phyloP scores from a whole-genome alignment of 2,329 filamentous ascomycete species.

The Colletotrichum camelliae region DNA sequence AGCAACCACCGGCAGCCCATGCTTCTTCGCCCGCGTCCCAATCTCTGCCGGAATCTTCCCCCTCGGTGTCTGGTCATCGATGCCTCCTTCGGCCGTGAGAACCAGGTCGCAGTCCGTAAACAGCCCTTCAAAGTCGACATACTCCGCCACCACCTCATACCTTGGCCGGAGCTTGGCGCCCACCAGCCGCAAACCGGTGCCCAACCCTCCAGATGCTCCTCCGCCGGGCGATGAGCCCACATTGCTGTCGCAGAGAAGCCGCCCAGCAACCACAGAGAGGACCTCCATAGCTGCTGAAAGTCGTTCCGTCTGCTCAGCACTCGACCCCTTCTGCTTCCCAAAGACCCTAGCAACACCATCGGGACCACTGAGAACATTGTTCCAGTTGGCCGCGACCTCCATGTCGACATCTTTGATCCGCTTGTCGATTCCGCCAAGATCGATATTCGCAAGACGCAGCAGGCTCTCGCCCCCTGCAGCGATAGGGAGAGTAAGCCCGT shows the following conservation, averaged over 20 bases:
- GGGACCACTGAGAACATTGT: conserved; percentile 55
- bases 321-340: conserved; percentile 57
- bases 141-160: conserved; percentile 55
- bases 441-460: conserved; percentile 39
- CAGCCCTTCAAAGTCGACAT: conserved; percentile 50
- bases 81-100: conserved; percentile 57
- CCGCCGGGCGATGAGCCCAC: conserved; percentile 47
- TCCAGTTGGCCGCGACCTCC: conserved; percentile 56
- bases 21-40: conserved; percentile 49
- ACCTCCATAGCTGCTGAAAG: conserved; percentile 48
- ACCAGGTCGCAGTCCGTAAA: conserved; percentile 55
- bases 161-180: conserved; percentile 50
- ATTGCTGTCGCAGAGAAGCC: conserved; percentile 35
- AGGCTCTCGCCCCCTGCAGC: conserved; percentile 47
- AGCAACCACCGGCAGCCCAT: conserved; percentile 48
- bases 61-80: conserved; percentile 55
- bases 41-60: conserved; percentile 61
- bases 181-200: conserved; percentile 53
- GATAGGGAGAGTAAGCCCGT: conserved; percentile 39
- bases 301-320: conserved; percentile 42
- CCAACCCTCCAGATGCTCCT: conserved; percentile 58
- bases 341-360: conserved; percentile 55
- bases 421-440: conserved; percentile 43
- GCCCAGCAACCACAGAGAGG: conserved; percentile 40
- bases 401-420: conserved; percentile 42